Percentiles rank a stretch among this genome's conserved stretches.
Evolutionary conservation across 495 filamentous ascomycete genomes (phyloP).

Genomic region (Aspergillus baeticus): DNA sequence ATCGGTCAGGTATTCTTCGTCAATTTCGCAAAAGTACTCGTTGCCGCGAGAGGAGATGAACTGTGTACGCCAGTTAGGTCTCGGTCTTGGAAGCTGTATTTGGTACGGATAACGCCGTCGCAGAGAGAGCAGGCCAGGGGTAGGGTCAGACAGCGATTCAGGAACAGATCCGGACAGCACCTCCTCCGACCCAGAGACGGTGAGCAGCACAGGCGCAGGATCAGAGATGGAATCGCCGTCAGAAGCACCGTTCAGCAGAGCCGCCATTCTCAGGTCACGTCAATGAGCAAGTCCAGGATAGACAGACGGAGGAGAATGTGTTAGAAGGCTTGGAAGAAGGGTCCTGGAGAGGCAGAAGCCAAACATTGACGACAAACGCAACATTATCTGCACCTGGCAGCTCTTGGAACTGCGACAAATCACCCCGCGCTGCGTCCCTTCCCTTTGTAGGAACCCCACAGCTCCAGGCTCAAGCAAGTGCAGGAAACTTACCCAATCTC

Average conservation of each 20-base stretch:
- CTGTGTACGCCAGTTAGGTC: constrained; percentile 46
- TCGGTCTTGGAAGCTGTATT: constrained; percentile 3
- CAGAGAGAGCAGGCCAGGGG: neutral
- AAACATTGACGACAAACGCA: neutral
- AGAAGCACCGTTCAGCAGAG: neutral
- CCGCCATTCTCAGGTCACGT: constrained; percentile 1
- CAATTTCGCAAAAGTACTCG: constrained; percentile 99
- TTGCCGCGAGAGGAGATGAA: constrained; percentile 97
- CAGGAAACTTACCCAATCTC: constrained; percentile 83
- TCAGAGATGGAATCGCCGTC: constrained; percentile 1
- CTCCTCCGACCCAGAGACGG: neutral
- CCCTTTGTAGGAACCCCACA: constrained; percentile 7
- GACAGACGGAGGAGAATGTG: neutral
- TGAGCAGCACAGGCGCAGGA: neutral
- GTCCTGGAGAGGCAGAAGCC: neutral
- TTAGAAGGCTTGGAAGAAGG: neutral
- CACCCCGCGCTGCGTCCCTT: neutral
- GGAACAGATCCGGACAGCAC: neutral
- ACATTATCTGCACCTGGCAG: neutral
- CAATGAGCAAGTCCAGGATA: neutral
- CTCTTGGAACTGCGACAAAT: neutral
- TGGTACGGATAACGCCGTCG: neutral
- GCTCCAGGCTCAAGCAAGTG: constrained; percentile 1
- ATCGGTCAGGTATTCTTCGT: constrained; percentile 98
- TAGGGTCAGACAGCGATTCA: neutral